These are phyloP conservation scores for Vicia sativa DNA, from an alignment of 306 rosid species.

Conservation along the genomic window DNA sequence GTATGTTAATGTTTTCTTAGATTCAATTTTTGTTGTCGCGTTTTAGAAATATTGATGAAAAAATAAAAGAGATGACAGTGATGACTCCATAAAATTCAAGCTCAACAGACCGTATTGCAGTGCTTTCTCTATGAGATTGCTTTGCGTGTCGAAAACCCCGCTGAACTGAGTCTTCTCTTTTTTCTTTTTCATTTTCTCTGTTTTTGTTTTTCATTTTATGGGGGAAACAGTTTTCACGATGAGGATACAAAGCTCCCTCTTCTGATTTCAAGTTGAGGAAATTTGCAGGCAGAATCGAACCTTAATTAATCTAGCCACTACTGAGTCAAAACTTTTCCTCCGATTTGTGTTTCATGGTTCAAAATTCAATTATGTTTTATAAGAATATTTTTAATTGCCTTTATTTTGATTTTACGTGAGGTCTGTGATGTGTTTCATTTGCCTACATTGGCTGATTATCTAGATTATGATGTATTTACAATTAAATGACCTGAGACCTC, in stretches of 20 bases:
- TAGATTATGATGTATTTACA: constrained; percentile 2
- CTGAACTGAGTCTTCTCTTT: constrained; percentile 83
- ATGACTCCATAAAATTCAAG: constrained; percentile 77
- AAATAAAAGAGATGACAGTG: constrained; percentile 35
- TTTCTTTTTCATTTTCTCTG: not conserved
- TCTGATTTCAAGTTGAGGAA: constrained; percentile 66
- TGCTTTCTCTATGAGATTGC: constrained; percentile 47
- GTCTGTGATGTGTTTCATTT: constrained; percentile 6
- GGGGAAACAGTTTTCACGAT: constrained; percentile 51
- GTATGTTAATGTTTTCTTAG: not conserved
- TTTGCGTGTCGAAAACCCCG: constrained; percentile 92
- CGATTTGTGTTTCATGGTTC: too few species aligned
- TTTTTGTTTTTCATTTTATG: not conserved
- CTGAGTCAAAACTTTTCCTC: constrained; percentile 53
- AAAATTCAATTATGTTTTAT: too few species aligned
- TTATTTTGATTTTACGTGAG: not conserved
- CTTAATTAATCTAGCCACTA: constrained; percentile 53
- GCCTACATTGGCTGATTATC: constrained; percentile 14
- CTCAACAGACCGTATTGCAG: constrained; percentile 99
- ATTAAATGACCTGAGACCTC: constrained; percentile 1
- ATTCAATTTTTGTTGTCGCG: not conserved
- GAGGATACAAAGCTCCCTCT: constrained; percentile 82
- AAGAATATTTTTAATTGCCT: too few species aligned
- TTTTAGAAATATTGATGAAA: not conserved
- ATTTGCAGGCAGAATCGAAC: constrained; percentile 81